A percentile compares a stretch with the other conserved stretches of the same genome.
Conservation (phyloP, 208 protist species). For the Balamuthia mandrillaris region DNA sequence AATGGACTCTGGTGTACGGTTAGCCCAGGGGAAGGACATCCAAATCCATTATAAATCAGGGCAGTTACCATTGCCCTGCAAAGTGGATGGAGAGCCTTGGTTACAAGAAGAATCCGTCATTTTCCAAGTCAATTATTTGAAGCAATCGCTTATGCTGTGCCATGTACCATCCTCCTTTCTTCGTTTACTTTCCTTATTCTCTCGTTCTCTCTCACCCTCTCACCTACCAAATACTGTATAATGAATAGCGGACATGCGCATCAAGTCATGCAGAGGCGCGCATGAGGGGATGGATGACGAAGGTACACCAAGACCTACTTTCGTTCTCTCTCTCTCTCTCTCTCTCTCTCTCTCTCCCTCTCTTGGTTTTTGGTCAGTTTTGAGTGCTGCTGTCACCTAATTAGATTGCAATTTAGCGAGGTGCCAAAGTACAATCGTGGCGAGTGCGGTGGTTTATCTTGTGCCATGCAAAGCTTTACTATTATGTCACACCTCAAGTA, state of each 20-base stretch:
- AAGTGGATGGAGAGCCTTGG: not conserved
- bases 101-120: not conserved
- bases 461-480: not conserved
- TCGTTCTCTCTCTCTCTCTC: too few species aligned
- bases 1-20: not conserved
- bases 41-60: not conserved
- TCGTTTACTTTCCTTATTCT: not conserved
- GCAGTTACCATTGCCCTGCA: not conserved
- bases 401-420: not conserved
- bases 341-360: too few species aligned
- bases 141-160: not conserved
- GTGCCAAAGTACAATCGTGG: not conserved
- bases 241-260: not conserved
- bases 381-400: not conserved
- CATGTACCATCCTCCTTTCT: not conserved
- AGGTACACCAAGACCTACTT: not conserved
- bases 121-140: not conserved
- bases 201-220: not conserved
- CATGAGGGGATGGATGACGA: not conserved
- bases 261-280: not conserved
- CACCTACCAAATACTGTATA: not conserved
- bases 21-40: conserved; percentile 1
- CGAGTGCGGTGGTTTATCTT: conserved; percentile 7
- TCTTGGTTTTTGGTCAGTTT: not conserved
- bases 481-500: conserved; percentile 9